These are phyloP conservation scores for Aspergillus puulaauensis DNA, from an alignment of 2,329 filamentous ascomycete species.

Conservation along the genomic window DNA sequence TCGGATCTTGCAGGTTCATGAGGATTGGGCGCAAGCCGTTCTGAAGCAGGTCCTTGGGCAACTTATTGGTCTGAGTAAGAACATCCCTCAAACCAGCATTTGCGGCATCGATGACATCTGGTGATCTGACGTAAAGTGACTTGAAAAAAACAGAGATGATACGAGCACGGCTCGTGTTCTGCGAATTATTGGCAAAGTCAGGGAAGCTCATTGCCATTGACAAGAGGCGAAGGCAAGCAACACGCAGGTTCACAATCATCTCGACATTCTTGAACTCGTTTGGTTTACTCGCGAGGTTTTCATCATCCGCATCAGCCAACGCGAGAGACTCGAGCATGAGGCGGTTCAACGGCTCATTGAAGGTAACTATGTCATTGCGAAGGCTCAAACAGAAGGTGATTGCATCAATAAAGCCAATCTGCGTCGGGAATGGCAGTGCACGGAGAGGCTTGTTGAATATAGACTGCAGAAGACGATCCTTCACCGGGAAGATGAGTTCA, in stretches of 20 bases:
- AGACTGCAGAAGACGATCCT: constrained; percentile 81
- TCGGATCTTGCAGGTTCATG: constrained; percentile 91
- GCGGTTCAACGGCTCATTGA: constrained; percentile 87
- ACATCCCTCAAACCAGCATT: constrained; percentile 88
- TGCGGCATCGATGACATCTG: constrained; percentile 88
- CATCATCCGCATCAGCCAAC: constrained; percentile 90
- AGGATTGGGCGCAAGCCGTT: constrained; percentile 93
- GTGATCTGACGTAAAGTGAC: constrained; percentile 88
- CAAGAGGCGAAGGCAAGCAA: constrained; percentile 89
- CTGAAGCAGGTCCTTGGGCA: constrained; percentile 93
- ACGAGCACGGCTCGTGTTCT: constrained; percentile 60
- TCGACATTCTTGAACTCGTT: constrained; percentile 95
- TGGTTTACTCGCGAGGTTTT: constrained; percentile 87
- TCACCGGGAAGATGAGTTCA: constrained; percentile 85
- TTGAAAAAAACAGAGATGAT: constrained; percentile 99
- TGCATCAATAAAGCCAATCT: constrained; percentile 98
- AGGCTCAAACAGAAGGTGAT: constrained; percentile 92
- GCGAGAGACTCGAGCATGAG: constrained; percentile 91
- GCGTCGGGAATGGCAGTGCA: constrained; percentile 87
- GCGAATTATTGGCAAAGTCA: constrained; percentile 77
- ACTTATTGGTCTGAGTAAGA: constrained; percentile 80
- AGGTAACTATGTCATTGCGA: constrained; percentile 83
- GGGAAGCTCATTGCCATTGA: constrained; percentile 92
- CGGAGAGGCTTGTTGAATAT: constrained; percentile 95
- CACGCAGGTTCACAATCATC: constrained; percentile 84